Evolutionary conservation across 2,329 filamentous ascomycete genomes (phyloP).

Genomic region (Xylariaceae sp.): DNA sequence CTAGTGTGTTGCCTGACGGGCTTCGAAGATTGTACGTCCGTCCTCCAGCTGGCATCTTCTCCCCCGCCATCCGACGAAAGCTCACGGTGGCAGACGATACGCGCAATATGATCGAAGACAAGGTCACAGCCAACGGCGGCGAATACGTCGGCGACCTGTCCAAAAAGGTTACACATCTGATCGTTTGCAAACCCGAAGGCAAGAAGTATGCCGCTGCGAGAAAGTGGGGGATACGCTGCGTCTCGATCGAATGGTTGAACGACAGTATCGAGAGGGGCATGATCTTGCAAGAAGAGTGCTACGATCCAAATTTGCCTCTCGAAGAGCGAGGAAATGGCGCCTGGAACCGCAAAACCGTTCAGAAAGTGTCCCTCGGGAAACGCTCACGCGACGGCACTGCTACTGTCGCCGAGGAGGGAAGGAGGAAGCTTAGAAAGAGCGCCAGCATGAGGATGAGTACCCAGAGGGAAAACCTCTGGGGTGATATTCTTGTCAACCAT

Average conservation of each 20-base stretch:
- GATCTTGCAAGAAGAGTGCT: conserved; percentile 81
- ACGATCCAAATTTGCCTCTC: conserved; percentile 63
- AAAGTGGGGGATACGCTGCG: conserved; percentile 71
- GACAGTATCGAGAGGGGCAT: conserved; percentile 81
- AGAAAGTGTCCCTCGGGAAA: conserved; percentile 48
- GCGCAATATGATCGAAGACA: conserved; percentile 62
- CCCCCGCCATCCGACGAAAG: neutral
- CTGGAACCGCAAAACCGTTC: conserved; percentile 52
- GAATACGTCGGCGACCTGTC: conserved; percentile 83
- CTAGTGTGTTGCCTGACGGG: conserved; percentile 50
- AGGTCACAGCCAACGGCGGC: conserved; percentile 65
- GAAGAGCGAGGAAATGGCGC: conserved; percentile 71
- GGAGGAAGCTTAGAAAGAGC: conserved; percentile 77
- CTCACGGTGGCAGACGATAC: conserved; percentile 43
- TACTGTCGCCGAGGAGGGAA: conserved; percentile 46
- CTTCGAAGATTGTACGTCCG: conserved; percentile 41
- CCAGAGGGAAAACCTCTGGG: conserved; percentile 83
- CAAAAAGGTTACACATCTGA: conserved; percentile 76
- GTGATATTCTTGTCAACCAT: conserved; percentile 63
- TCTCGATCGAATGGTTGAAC: conserved; percentile 76
- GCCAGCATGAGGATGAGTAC: conserved; percentile 76
- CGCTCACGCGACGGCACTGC: conserved; percentile 44
- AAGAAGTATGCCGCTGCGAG: conserved; percentile 88
- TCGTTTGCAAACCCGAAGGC: conserved; percentile 70
- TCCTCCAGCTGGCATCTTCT: too few species aligned